Evolutionary conservation across 805 yeast genomes (phyloP).

Genomic region (Wickerhamiella allomyrinae): DNA sequence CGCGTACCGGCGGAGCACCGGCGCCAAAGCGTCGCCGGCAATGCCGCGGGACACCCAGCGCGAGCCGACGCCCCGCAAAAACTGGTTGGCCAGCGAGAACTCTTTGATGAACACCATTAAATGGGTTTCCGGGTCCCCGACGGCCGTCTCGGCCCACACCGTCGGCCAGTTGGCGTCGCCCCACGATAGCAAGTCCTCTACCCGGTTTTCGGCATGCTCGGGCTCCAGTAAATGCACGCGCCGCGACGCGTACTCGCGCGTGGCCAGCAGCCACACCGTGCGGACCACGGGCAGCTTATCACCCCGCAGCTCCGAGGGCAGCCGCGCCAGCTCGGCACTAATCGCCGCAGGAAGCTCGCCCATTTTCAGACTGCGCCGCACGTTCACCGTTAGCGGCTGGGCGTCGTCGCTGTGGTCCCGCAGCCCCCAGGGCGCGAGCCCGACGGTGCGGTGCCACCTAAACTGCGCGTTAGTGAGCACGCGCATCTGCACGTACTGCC

Average conservation of each 20-base stretch:
- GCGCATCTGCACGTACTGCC: constrained; percentile 11
- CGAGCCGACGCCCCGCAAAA: neutral
- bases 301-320: neutral
- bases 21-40: neutral
- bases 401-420: neutral
- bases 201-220: constrained; percentile 1
- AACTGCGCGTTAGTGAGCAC: constrained; percentile 4
- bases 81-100: constrained; percentile 36
- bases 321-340: neutral
- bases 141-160: constrained; percentile 12
- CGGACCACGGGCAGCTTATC: neutral
- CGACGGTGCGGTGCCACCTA: constrained; percentile 10
- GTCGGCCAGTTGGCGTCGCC: constrained; percentile 6
- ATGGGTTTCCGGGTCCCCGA: constrained; percentile 6
- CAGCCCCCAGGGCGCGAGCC: constrained; percentile 1
- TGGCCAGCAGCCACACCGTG: constrained; percentile 11
- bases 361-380: neutral
- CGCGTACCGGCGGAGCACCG: too few relatives aligned
- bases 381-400: neutral
- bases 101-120: constrained; percentile 13
- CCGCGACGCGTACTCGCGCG: constrained; percentile 10
- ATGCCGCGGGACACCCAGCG: neutral
- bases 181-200: constrained; percentile 11
- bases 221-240: constrained; percentile 6
- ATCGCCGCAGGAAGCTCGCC: neutral